A percentile compares a stretch with the other conserved stretches of the same genome.
Conservation (phyloP, 139 green algal species). For the Chlorella ohadii region DNA sequence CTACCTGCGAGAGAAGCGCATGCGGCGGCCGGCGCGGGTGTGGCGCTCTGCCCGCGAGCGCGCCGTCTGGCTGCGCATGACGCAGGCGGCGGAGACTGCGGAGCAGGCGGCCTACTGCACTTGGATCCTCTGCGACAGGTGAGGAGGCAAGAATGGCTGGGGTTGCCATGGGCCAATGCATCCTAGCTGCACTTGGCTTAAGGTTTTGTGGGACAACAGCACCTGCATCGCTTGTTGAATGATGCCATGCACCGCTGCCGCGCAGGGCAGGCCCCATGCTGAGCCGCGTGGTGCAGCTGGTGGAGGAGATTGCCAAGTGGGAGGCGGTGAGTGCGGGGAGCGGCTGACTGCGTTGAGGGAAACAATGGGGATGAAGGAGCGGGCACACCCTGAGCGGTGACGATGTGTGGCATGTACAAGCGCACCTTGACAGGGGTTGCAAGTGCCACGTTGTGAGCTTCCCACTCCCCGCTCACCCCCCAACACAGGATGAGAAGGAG, state of each 20-base stretch:
- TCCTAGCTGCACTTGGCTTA: too few relatives aligned
- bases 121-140: conserved; percentile 46
- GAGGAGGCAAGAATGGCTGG: background rate
- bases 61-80: conserved; percentile 46
- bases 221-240: too few relatives aligned
- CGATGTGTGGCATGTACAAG: too few relatives aligned
- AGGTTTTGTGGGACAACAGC: too few relatives aligned
- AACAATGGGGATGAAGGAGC: too few relatives aligned
- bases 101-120: conserved; percentile 34
- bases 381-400: too few relatives aligned
- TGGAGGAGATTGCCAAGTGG: conserved; percentile 33
- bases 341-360: too few relatives aligned
- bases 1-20: conserved; percentile 47
- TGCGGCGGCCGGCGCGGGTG: conserved; percentile 40
- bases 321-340: conserved; percentile 26
- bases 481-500: conserved; percentile 7
- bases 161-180: too few relatives aligned
- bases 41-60: conserved; percentile 52
- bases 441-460: too few relatives aligned
- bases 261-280: conserved; percentile 40
- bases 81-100: background rate
- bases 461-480: too few relatives aligned
- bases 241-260: background rate
- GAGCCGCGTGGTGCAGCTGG: conserved; percentile 29
- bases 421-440: too few relatives aligned